Evolutionary conservation across 1,284 basidiomycete species (phyloP), one percentile per base, ranked within the genome.

Genomic region (Trichosporon asahii): DNA sequence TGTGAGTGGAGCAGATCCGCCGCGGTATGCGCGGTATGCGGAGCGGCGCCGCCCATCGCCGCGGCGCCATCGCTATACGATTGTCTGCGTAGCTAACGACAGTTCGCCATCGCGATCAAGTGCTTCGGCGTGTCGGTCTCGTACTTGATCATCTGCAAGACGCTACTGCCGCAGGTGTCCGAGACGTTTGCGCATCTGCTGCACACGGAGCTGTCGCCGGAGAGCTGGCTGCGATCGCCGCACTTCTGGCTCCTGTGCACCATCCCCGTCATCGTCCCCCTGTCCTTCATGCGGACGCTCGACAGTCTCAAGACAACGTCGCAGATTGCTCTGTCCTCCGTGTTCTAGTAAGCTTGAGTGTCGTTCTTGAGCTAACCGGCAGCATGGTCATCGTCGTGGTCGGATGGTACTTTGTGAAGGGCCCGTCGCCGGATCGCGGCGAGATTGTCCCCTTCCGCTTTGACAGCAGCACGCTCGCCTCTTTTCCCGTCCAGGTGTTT

Each of bases 61-160:
- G 37, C 37, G 7, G 37, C 14, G 37, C 37, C 37, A 9, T 14
- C 23, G n/a, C n/a, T n/a, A n/a, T n/a, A n/a, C n/a, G n/a, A n/a
- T n/a, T n/a, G n/a, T n/a, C n/a, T n/a, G 31, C 11, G 6, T 33
- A 44, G 60, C 35, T 65, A 11, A 74, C 66, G 71, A 69, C 93
- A 99, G 83, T 88, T 90, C 2, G 95, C 96, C 7, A 98, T 99
- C 76, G 95, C 95, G 2, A 90, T 92, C 81, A 98, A 98, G 82
- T 98, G 94, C 82, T 96, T 96, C 80, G 97, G 97, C 35, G 97
- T 99, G 8, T 95, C 93, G 44, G 91, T 97, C 76, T 96, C 94
- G 86, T 96, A 95, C 80, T 87, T 95, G 66, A 95, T 98, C 78
- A 95, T 98, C 75, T 90, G 96, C 84, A 97, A 97, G 82, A 84